Evolutionary conservation across 495 filamentous ascomycete genomes (phyloP).

Genomic region (Bombardia bombarda): DNA sequence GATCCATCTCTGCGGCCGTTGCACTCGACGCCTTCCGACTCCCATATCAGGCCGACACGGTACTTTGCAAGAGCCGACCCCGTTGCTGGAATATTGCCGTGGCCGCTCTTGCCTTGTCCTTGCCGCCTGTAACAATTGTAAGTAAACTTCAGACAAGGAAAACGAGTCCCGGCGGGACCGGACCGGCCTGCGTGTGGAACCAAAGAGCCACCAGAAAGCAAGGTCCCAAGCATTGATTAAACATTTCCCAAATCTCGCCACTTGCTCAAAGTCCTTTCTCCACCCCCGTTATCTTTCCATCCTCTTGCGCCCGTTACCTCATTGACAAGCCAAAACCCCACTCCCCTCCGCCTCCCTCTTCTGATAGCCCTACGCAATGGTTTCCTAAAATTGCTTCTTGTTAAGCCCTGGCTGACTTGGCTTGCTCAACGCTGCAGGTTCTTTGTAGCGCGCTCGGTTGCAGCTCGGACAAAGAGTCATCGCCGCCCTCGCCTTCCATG

Average conservation of each 20-base stretch:
- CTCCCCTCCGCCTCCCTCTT: background rate
- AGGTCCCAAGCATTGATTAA: background rate
- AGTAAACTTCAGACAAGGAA: constrained; percentile 10
- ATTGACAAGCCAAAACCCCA: background rate
- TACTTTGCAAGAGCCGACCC: constrained; percentile 12
- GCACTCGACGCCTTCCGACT: background rate
- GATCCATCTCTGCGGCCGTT: background rate
- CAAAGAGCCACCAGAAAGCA: too few species aligned
- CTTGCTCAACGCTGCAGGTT: constrained; percentile 1
- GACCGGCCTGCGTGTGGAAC: background rate
- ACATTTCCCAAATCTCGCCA: background rate
- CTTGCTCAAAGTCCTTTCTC: background rate
- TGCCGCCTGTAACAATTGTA: constrained; percentile 1
- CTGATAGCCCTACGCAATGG: constrained; percentile 2
- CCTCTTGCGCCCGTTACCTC: background rate
- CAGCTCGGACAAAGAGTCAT: constrained; percentile 2
- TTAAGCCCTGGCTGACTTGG: constrained; percentile 8
- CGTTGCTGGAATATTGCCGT: constrained; percentile 35
- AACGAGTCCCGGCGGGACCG: constrained; percentile 1
- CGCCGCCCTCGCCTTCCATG: constrained; percentile 13
- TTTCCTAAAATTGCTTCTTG: background rate
- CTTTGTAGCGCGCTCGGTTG: background rate
- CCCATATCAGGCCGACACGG: background rate
- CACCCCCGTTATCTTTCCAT: constrained; percentile 1
- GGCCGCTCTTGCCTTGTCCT: constrained; percentile 17